A percentile compares a stretch with the other conserved stretches of the same genome.
These are phyloP conservation scores for Colletotrichum cordylinicola DNA, from an alignment of 2,329 filamentous ascomycete genomes.

Conservation along the genomic window DNA sequence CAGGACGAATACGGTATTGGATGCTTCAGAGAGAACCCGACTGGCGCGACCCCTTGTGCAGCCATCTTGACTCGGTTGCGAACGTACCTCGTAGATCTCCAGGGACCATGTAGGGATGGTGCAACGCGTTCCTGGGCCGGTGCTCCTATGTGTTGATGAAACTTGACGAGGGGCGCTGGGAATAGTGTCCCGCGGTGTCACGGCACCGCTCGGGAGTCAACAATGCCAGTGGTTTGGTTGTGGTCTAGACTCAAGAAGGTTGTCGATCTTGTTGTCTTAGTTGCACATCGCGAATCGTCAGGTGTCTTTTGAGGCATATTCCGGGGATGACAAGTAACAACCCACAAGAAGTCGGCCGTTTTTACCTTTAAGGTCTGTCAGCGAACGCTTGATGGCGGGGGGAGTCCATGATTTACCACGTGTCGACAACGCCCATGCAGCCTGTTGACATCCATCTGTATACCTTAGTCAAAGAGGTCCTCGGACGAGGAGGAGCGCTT, in stretches of 20 bases:
- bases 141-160: not conserved
- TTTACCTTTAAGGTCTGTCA: not conserved
- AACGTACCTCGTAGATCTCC: not conserved
- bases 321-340: not conserved
- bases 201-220: not conserved
- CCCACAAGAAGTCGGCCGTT: not conserved
- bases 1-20: not conserved
- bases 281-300: slow-evolving; percentile 6
- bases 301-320: not conserved
- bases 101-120: not conserved
- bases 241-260: not conserved
- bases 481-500: not conserved
- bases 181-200: not conserved
- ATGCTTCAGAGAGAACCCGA: not conserved
- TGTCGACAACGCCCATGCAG: not conserved
- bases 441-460: not conserved
- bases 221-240: not conserved
- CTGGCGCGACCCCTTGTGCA: not conserved
- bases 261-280: slow-evolving; percentile 5
- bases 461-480: not conserved
- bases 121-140: not conserved
- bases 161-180: slow-evolving; percentile 1
- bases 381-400: not conserved
- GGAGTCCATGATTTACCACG: not conserved
- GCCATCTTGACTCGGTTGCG: not conserved